Base-by-base conservation (phyloP, 176 grass and related monocot species). In the Coix lacrymajobi region DNA sequence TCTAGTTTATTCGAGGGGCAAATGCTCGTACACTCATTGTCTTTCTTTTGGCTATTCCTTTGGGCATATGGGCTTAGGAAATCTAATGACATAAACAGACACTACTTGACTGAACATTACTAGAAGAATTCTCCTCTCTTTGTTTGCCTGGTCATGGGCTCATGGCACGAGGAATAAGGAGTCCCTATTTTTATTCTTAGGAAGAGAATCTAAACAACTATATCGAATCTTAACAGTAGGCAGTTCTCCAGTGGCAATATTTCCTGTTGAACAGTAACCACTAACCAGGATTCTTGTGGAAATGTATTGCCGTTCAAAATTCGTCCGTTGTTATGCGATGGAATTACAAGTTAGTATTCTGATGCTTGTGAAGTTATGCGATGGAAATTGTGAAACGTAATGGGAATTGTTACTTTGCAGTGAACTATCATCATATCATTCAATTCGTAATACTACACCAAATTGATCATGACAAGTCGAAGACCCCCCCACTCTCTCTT, bases 21-120 rank as follows among this genome's bases (percentile, higher is more conserved):
- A 49, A 75, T 40, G 56, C 31, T 76, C 24, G 61, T 24, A 56
- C 6, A 10, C 20, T 56, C 6, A 46, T 29, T 44, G 28, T 25
- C 16, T 58, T 33, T 30, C 30, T 46, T 36, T 34, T 2, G 2
- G 29, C 28, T 81, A 74, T 69, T 45, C 31, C 41, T 63, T 69
- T 62, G 20, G 15, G 24, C 45, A 43, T 7, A 63, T 78, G 54
- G 63, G 13, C 78, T 87, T 52, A 57, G 66, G 34, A 73, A 83
- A 79, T 88, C 41, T 63, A 83, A 28, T 52, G 73, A 39, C 72
- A 76, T 52, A 56, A 56, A 52, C 32, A 58, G 31, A 8, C 67
- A 31, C 44, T 73, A 40, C 56, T 40, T 11, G 65, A 19, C 39
- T 41, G 40, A 77, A 54, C 17, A 83, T 29, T 30, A 51, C 17